Base-by-base conservation (phyloP, 1,284 basidiomycete genomes). In the Mycocalia duriaeana region DNA sequence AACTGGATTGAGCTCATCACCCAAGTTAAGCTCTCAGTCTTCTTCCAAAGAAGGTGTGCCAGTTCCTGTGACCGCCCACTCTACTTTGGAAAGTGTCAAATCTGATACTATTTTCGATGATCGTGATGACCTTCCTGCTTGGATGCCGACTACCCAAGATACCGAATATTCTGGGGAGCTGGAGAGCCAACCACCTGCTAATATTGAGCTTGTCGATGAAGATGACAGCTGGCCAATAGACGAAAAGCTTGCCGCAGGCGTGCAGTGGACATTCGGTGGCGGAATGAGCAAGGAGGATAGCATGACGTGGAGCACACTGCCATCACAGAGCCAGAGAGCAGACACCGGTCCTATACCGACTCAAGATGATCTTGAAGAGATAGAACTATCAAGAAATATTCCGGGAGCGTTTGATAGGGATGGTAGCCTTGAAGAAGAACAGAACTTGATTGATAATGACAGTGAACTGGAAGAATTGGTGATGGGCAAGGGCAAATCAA, bases 181-280 rank as follows among this genome's bases (percentile, higher is more conserved):
- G 44, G 64, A 18, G 65, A 73, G 47, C 53, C 66, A 53, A 43
- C 54, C 57, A 18, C 59, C 60, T 16, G 64, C 64, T 38, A 63
- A 61, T 5, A 59, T 55, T 49, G 44, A 54, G 49, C 50, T 64
- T 35, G 49, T 69, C 25, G 78, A 81, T 47, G 81, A 81, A 25
- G 81, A 85, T 42, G 83, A 86, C 56, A 86, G 82, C 58, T 89
- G 85, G 83, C 81, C 79, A 8, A 64, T 84, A 34, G 79, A 84
- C 36, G 82, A 82, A 51, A 82, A 80, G 56, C 65, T 83, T 48
- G 67, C 71, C 3, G 67, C 71, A 24, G 71, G 67, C 6, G 68
- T 67, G 5, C 68, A 76, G 49, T 87, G 85, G 84, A 77, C 76
- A 23, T 79, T 80, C 44, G 69, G 66, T 14, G 64, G 40, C 44